Evolutionary conservation across 257 asterid genomes (phyloP), one percentile per base, ranked within the genome.

Genomic region (Fraxinus cuspidata): DNA sequence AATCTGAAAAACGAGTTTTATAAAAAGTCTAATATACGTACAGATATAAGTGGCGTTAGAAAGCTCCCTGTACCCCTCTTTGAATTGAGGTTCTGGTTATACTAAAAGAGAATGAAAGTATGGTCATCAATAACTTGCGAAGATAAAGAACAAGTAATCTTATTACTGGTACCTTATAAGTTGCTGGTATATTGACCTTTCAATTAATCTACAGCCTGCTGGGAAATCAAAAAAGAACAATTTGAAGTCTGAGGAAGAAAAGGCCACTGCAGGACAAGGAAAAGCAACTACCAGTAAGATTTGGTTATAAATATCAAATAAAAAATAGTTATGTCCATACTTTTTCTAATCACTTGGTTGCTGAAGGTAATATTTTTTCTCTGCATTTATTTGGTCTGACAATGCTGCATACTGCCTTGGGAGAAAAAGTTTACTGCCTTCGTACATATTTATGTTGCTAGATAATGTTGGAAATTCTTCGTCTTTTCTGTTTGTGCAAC

Each of bases 131-230:
- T 65, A 42, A 34, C 76, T 32, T 76, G 40, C 72, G 37, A 13
- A 53, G 51, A 56, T 31, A 21, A 42, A 9, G 80, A 73, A 34
- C 56, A n/a, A 75, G 66, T 67, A 35, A 19, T 70, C 70, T 63
- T 74, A 25, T 31, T 53, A 51, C 7, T 72, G 74, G 72, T 79
- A 65, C 82, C 44, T 49, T 66, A 44, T 64, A 40, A 53, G 68
- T 80, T 19, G 23, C 65, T 80, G 74, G 44, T 38, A 29, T 53
- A 80, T 28, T 81, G 75, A 74, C 80, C 25, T 63, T 68, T 21
- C 56, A 58, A 71, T 74, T 29, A 68, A 80, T 79, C 76, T 82
- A 83, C 93, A 95, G 99, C 94, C 98, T 77, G 96, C 96, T 76
- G 99, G 99, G 78, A 91, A 88, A 84, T 78, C 85, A 3, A 90